These are phyloP conservation scores for Hevea brasiliensis DNA, from an alignment of 345 rosid species.

Conservation along the genomic window DNA sequence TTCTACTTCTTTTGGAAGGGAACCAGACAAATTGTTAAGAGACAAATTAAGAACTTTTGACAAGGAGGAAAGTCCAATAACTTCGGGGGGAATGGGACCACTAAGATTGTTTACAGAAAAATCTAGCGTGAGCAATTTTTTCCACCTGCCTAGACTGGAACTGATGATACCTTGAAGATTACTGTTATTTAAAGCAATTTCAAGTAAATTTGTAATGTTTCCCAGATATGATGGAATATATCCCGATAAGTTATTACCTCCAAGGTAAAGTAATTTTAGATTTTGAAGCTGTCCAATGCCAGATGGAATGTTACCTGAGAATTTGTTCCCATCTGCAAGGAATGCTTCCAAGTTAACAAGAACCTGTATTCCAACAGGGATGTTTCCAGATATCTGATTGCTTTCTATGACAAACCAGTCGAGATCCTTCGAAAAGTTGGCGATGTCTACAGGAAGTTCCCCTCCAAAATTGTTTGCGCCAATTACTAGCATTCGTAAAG, in stretches of 20 bases:
- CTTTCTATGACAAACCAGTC: accelerated
- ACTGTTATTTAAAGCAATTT: not conserved
- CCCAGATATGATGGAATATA: no score
- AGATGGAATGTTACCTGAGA: slow-evolving; percentile 15
- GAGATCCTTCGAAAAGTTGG: slow-evolving; percentile 5
- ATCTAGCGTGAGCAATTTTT: not conserved
- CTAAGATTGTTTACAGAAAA: not conserved
- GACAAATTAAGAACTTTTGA: no score
- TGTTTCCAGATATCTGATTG: not conserved
- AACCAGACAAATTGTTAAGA: no score
- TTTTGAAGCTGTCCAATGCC: not conserved
- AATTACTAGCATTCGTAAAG: accelerated
- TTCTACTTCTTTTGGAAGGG: no score
- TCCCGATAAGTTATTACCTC: not conserved
- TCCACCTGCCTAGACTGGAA: not conserved
- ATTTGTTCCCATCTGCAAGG: not conserved
- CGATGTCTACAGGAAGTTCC: not conserved
- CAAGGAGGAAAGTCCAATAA: no score
- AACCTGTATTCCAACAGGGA: no score
- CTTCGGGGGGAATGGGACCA: no score
- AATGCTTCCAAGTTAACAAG: not conserved
- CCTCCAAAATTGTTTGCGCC: not conserved
- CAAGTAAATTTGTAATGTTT: not conserved
- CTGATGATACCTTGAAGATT: slow-evolving; percentile 7
- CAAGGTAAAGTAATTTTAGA: not conserved